Conservation (phyloP, 192 early-diverging fungal genomes). For the Entophlyctis helioformis region DNA sequence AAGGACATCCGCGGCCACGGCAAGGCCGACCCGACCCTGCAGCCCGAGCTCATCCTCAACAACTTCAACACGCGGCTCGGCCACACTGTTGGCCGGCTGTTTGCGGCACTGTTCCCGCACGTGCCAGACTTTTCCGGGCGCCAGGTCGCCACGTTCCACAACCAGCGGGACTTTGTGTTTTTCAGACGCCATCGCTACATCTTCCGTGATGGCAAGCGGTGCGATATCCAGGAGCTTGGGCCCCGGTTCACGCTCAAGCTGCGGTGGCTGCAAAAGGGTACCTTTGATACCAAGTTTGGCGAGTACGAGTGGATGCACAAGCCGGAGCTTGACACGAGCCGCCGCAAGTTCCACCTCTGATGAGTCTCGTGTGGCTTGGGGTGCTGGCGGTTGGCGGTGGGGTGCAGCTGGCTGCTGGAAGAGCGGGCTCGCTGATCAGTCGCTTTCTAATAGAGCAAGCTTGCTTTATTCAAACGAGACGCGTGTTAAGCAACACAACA, state of each 20-base stretch:
- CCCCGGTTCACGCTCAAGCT: constrained; percentile 92
- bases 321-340: too few relatives aligned
- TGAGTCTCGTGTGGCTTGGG: constrained; percentile 4
- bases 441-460: too few relatives aligned
- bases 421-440: too few relatives aligned
- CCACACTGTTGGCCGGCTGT: constrained; percentile 91
- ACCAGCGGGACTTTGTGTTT: constrained; percentile 99
- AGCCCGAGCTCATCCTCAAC: constrained; percentile 95
- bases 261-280: constrained; percentile 88
- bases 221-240: constrained; percentile 87
- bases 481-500: too few relatives aligned
- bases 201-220: constrained; percentile 61
- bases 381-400: background rate
- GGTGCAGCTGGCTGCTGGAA: too few relatives aligned
- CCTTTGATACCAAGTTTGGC: constrained; percentile 76
- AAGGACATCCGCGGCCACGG: constrained; percentile 74
- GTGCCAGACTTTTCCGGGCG: constrained; percentile 92
- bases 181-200: constrained; percentile 95
- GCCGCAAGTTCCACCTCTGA: constrained; percentile 14
- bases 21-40: constrained; percentile 60
- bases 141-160: constrained; percentile 93
- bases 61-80: constrained; percentile 94
- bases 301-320: constrained; percentile 98
- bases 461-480: too few relatives aligned
- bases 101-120: constrained; percentile 93